A percentile compares a stretch with the other conserved stretches of the same genome.
Evolutionary conservation across 495 filamentous ascomycete genomes (phyloP).

Genomic region (Tuber microsphaerosporum): DNA sequence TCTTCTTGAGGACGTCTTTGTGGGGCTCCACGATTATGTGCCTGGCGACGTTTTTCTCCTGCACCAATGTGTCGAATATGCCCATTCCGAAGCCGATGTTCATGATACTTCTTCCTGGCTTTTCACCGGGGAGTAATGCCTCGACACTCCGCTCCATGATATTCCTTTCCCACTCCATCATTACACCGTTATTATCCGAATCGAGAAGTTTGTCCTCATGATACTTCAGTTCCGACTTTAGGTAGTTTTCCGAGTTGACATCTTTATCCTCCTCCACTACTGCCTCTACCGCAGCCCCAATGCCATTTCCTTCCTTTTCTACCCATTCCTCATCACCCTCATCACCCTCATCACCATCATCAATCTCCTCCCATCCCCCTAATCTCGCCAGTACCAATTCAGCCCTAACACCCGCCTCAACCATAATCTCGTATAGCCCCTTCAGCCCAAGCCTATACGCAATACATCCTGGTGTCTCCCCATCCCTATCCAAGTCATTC

Average conservation of each 20-base stretch:
- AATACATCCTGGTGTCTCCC: constrained; percentile 88
- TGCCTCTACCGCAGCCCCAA: constrained; percentile 11
- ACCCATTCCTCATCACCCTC: constrained; percentile 44
- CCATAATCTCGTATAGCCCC: constrained; percentile 75
- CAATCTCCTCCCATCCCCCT: constrained; percentile 70
- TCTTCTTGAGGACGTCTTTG: constrained; percentile 64
- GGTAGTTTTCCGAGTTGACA: constrained; percentile 49
- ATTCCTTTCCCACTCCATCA: constrained; percentile 93
- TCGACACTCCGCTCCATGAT: constrained; percentile 78
- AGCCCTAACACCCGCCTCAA: constrained; percentile 85
- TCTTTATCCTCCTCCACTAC: constrained; percentile 13
- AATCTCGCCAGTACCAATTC: constrained; percentile 73
- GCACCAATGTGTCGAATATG: constrained; percentile 81
- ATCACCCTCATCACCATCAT: constrained; percentile 54
- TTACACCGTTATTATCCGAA: constrained; percentile 74
- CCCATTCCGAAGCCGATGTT: constrained; percentile 97
- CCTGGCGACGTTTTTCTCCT: constrained; percentile 59
- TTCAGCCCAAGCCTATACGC: constrained; percentile 61
- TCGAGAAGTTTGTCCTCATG: constrained; percentile 64
- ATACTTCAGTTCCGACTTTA: constrained; percentile 71
- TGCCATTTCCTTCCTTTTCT: constrained; percentile 13
- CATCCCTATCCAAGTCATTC: constrained; percentile 81
- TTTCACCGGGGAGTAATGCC: constrained; percentile 51
- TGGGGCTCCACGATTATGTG: constrained; percentile 88
- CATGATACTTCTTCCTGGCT: constrained; percentile 60